phyloP scores from a whole-genome alignment of 352 stramenopile species.

The Achlya hypogyna region DNA sequence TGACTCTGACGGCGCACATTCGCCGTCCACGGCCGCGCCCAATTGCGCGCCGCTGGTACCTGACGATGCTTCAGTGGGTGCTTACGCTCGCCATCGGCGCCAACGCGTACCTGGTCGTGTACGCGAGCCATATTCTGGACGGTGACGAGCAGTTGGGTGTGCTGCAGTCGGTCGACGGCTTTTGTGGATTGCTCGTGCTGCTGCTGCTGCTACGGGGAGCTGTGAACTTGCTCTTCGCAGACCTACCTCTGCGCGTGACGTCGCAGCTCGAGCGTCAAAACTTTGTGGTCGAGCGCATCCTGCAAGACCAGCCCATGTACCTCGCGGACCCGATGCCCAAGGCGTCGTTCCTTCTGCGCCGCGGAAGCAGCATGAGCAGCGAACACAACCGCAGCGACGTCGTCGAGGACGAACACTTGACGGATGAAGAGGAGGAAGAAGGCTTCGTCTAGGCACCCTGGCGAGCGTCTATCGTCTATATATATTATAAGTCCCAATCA shows the following conservation, averaged over 20 bases:
- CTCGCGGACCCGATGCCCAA: not conserved
- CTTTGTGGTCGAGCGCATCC: conserved; percentile 29
- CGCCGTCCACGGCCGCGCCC: conserved; percentile 54
- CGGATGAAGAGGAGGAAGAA: conserved; percentile 18
- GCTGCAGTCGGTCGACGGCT: conserved; percentile 64
- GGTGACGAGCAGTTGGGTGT: conserved; percentile 49
- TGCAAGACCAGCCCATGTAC: conserved; percentile 10
- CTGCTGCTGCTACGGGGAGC: conserved; percentile 83
- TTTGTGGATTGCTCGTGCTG: conserved; percentile 56
- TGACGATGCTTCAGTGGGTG: conserved; percentile 71
- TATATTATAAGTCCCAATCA: no score
- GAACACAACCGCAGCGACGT: not conserved
- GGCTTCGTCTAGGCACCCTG: conserved; percentile 14
- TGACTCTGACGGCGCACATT: conserved; percentile 73
- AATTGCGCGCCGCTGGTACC: conserved; percentile 1
- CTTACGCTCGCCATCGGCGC: conserved; percentile 86
- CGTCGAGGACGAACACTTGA: not conserved
- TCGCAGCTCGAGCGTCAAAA: conserved; percentile 70
- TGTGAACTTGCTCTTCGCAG: conserved; percentile 64
- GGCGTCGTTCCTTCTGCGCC: not conserved
- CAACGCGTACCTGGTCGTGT: conserved; percentile 90
- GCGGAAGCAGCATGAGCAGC: not conserved
- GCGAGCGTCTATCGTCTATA: not conserved
- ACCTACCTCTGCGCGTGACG: conserved; percentile 56
- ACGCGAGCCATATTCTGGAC: conserved; percentile 39